These are phyloP conservation scores for Viola odorata DNA, from an alignment of 345 rosid species.

Conservation along the genomic window DNA sequence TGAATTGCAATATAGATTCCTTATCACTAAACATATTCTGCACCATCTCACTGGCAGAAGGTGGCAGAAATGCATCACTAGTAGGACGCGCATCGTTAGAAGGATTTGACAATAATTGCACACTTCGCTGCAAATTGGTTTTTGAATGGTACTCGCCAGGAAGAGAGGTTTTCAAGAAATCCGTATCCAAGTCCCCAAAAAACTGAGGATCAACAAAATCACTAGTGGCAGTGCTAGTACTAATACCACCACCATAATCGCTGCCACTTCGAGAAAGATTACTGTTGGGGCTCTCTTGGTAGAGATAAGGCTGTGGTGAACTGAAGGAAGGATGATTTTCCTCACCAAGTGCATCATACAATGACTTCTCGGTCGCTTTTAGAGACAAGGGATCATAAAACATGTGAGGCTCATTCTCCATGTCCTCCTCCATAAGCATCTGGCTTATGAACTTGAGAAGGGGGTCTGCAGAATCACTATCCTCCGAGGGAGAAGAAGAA, in stretches of 20 bases:
- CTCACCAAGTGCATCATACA: constrained; percentile 20
- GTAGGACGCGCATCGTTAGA: constrained; percentile 12
- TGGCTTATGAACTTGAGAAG: constrained; percentile 24
- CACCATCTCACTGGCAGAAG: constrained; percentile 32
- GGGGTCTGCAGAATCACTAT: constrained; percentile 23
- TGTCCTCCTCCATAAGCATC: constrained; percentile 31
- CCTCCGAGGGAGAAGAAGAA: constrained; percentile 21
- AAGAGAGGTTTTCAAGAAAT: constrained; percentile 7
- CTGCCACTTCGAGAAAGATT: constrained; percentile 17
- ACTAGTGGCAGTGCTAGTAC: neutral
- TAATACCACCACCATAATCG: constrained; percentile 1
- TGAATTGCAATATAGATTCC: constrained; percentile 60
- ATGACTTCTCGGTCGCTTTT: constrained; percentile 20
- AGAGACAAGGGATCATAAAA: constrained; percentile 23
- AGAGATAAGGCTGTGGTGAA: constrained; percentile 6
- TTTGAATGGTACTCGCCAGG: constrained; percentile 12
- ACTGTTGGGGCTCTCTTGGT: constrained; percentile 18
- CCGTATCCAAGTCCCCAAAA: constrained; percentile 4
- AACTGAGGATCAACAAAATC: constrained; percentile 1
- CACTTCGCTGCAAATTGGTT: constrained; percentile 13
- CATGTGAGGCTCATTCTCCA: constrained; percentile 22
- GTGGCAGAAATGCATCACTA: constrained; percentile 19
- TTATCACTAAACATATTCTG: constrained; percentile 47
- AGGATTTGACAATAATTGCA: constrained; percentile 13
- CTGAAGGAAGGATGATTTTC: constrained; percentile 8